Evolutionary conservation across 345 rosid species (phyloP).

Genomic region (Pugionium cornutum): DNA sequence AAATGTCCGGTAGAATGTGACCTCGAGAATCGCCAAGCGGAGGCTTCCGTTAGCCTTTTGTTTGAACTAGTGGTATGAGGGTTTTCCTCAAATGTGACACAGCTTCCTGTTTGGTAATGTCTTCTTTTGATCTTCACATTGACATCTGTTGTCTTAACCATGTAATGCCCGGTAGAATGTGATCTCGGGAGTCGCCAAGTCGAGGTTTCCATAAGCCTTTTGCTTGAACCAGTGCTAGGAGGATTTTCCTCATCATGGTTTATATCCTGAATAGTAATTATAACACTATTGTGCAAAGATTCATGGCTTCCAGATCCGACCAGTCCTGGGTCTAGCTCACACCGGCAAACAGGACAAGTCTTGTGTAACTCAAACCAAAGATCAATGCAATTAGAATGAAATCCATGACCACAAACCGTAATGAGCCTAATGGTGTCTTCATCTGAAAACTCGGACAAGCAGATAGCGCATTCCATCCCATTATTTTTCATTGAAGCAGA

Average conservation of each 20-base stretch:
- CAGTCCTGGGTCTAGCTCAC: constrained; percentile 53
- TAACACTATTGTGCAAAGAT: constrained; percentile 26
- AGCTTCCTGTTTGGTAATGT: constrained; percentile 56
- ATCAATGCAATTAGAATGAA: constrained; percentile 81
- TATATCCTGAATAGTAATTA: constrained; percentile 31
- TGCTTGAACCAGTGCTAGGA: constrained; percentile 41
- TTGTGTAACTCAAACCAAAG: constrained; percentile 79
- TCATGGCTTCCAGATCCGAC: constrained; percentile 35
- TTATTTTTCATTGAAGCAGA: constrained; percentile 46
- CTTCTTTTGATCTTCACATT: constrained; percentile 44
- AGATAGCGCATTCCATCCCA: constrained; percentile 75
- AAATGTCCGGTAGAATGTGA: constrained; percentile 88
- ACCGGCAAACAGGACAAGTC: constrained; percentile 88
- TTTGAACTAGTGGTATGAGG: constrained; percentile 30
- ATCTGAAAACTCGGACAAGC: constrained; percentile 69
- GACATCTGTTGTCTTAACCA: constrained; percentile 34
- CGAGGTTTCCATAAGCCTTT: constrained; percentile 32
- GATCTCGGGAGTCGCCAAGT: constrained; percentile 55
- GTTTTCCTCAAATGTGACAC: constrained; percentile 56
- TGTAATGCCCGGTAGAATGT: constrained; percentile 79
- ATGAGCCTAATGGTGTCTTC: constrained; percentile 69
- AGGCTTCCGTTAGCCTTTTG: constrained; percentile 41
- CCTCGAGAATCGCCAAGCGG: constrained; percentile 49
- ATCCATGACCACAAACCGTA: constrained; percentile 72
- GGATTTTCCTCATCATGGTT: constrained; percentile 41